A percentile compares a stretch with the other conserved stretches of the same genome.
Evolutionary conservation across 225 moss, liverwort and hornwort species (phyloP).

Genomic region (Sphagnum tenellum): DNA sequence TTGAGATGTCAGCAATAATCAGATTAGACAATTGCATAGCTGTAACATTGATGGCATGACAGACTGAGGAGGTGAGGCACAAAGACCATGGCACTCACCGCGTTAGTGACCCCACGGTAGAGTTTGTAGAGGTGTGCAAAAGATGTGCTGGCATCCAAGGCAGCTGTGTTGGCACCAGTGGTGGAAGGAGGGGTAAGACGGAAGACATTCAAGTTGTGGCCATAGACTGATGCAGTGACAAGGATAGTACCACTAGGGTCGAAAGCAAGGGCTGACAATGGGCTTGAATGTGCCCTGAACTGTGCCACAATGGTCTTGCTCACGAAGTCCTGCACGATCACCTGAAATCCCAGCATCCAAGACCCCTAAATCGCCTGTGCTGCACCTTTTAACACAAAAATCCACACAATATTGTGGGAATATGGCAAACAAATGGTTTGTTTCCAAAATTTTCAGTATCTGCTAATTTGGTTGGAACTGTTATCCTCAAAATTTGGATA

Average conservation of each 20-base stretch:
- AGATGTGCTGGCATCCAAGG: constrained; percentile 32
- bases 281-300: constrained; percentile 91
- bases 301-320: constrained; percentile 87
- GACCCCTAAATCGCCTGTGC: rapidly evolving
- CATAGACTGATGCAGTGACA: constrained; percentile 90
- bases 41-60: not conserved
- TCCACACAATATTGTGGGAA: not conserved
- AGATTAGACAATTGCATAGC: not conserved
- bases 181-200: constrained; percentile 60
- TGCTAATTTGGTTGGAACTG: no score
- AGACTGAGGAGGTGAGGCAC: not conserved
- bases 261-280: constrained; percentile 80
- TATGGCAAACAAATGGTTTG: no score
- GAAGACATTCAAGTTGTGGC: constrained; percentile 96
- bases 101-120: constrained; percentile 84
- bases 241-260: constrained; percentile 97
- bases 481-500: no score
- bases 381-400: not conserved
- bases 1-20: constrained; percentile 1
- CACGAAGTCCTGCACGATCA: constrained; percentile 89
- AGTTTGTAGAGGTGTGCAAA: constrained; percentile 93
- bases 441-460: no score
- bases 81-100: constrained; percentile 38
- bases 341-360: constrained; percentile 36
- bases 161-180: constrained; percentile 13